Evolutionary conservation across 2,329 filamentous ascomycete species (phyloP), one percentile per base, ranked within the genome.

Genomic region (Tolypocladium guangdongense): DNA sequence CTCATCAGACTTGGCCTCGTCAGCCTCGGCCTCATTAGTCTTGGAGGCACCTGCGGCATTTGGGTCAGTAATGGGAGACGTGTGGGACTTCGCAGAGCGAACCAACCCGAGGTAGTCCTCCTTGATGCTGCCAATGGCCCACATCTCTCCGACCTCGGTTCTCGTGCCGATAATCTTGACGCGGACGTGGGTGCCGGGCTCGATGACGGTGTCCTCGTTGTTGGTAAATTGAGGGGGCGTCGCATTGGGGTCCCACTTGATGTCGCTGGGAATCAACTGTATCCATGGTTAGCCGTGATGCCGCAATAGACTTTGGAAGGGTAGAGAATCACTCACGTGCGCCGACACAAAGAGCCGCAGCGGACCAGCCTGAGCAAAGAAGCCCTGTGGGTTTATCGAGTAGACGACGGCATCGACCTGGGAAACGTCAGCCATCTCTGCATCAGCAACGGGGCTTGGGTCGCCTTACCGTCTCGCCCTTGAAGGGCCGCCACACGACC

Each of bases 151-250:
- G 51, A 97, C 89, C 68, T 97, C 93, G 59, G 88, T 91, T 71
- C 95, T 83, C 50, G 92, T 88, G 71, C 93, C 93, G 62, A 96
- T 89, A 58, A 99, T 86, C 74, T 96, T 96, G 59, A 97, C 83
- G 48, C 93, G 88, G 58, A 99, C 83, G 63, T 96, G 92, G 18
- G 91, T 95, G 49, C 90, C 90, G 55, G 90, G 90, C 72, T 97
- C 91, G 64, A 99, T 95, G 37, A 90, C 86, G 60, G 91, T 89
- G 60, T 96, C 93, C 57, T 88, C 90, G 64, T 96, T 92, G 69
- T 99, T 92, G 39, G 91, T 96, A 71, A 90, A 99, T 65, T 95
- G 90, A 3, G 92, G 90, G n/a, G 93, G 93, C 38, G 92, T 96
- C 51, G 92, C 91, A 63, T 96, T 96, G 48, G 90, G 87, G 66